Evolutionary conservation across 176 grass and related monocot genomes (phyloP).

Genomic region (Oryza nivara): DNA sequence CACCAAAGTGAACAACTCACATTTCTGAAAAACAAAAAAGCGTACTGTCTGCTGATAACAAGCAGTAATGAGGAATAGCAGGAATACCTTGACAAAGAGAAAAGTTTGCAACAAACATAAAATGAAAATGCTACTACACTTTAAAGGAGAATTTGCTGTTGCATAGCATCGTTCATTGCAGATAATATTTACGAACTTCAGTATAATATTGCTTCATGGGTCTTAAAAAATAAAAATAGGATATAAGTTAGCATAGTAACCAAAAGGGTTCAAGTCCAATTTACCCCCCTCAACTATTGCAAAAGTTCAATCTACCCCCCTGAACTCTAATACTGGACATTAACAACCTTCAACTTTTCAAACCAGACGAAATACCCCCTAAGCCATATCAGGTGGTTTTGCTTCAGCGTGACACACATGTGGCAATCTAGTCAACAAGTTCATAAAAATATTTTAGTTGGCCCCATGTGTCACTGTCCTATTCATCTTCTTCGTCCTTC

Average conservation of each 20-base stretch:
- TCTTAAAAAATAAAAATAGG: neutral
- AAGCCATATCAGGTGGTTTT: no score
- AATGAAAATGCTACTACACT: neutral
- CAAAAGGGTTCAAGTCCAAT: neutral
- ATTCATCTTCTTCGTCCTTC: no score
- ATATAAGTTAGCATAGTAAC: constrained; percentile 1
- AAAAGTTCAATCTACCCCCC: no score
- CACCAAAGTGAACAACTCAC: constrained; percentile 27
- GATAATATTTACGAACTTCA: neutral
- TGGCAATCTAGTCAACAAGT: no score
- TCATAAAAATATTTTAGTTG: no score
- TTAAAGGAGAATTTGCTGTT: neutral
- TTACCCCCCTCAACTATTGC: no score
- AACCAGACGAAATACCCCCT: no score
- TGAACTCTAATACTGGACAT: no score
- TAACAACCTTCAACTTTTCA: no score
- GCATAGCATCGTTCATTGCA: neutral
- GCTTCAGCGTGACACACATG: no score
- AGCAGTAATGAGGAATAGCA: neutral
- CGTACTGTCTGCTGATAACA: constrained; percentile 12
- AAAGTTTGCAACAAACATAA: neutral
- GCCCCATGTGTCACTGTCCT: no score
- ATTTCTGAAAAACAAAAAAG: constrained; percentile 35
- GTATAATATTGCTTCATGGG: neutral
- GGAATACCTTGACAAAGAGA: neutral